Evolutionary conservation across 306 rosid genomes (phyloP), one percentile per base, ranked within the genome.

Genomic region (Quercus wislizeni): DNA sequence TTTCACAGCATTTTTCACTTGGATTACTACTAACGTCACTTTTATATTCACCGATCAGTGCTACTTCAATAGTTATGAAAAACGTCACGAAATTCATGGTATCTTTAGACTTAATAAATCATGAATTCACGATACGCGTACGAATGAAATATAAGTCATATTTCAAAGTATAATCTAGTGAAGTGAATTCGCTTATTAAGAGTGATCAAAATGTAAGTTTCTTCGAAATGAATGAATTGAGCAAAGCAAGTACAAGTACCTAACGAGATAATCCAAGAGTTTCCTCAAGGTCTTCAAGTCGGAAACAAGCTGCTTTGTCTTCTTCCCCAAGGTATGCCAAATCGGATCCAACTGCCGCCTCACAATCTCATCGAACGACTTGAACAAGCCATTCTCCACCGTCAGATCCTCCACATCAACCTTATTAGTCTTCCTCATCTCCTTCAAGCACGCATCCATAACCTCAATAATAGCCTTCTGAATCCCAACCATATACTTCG

Each of bases 291-390:
- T 95, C 89, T 92, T 92, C 83, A 95, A 91, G 69, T 95, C 99
- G 0, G 96, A 92, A 1, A 92, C 99, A 1, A 95, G 95, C 83
- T 92, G 98, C 88, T 92, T 95, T 19, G 98, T 95, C 90, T 90
- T 91, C 81, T 84, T 91, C 84, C 98, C 99, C 84, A 92, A 72
- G 13, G 94, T 92, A 85, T 95, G 98, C 97, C 99, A 95, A 84
- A 95, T 95, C n/a, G 98, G 98, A 65, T 95, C 99, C 86, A 95
- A 80, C 54, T 95, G 98, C 83, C 95, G 80, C 92, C 98, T 86
- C 81, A 95, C 92, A 68, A 92, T 92, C 89, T 95, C 99, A 85
- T 95, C 99, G 38, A 95, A 95, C 2, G 97, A 95, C 87, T 95
- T 95, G 76, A 95, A 95, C 86, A 95, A 71, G 33, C 99, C 97